These are phyloP conservation scores for Trichoderma endophyticum DNA, from an alignment of 2,329 filamentous ascomycete genomes.

Conservation along the genomic window DNA sequence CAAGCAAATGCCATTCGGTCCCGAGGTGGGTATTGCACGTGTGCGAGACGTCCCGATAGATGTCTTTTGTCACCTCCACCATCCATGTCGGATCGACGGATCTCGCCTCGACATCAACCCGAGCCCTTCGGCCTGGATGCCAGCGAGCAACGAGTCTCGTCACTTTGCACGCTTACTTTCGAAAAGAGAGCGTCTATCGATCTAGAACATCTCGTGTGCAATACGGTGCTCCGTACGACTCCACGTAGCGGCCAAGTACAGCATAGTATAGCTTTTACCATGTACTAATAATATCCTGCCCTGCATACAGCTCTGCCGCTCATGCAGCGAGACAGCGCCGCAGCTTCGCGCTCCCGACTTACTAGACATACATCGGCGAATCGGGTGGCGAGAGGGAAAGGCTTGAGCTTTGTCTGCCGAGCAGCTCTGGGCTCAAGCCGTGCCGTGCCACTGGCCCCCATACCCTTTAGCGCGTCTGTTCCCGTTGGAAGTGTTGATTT, in stretches of 20 bases:
- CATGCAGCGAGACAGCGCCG: not conserved
- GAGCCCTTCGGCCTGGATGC: not conserved
- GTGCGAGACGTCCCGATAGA: not conserved
- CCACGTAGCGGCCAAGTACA: not conserved
- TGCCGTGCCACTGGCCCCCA: not conserved
- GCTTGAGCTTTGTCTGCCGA: not conserved
- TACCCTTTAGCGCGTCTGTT: not conserved
- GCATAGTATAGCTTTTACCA: not conserved
- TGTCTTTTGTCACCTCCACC: not conserved
- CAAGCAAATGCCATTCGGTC: not conserved
- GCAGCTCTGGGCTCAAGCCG: not conserved
- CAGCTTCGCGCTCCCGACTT: not conserved
- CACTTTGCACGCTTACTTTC: not conserved
- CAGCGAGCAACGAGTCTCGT: not conserved
- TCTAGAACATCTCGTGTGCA: not conserved
- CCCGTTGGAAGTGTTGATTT: not conserved
- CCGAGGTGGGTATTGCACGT: not conserved
- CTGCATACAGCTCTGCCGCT: not conserved
- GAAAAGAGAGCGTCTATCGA: too few species aligned
- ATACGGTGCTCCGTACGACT: not conserved
- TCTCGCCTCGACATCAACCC: not conserved
- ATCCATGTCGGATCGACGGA: not conserved
- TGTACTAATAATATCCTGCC: not conserved
- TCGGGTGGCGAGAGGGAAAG: conserved; percentile 4
- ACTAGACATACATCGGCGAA: not conserved